Conservation (phyloP, 345 rosid species). For the Limnanthes douglasii region DNA sequence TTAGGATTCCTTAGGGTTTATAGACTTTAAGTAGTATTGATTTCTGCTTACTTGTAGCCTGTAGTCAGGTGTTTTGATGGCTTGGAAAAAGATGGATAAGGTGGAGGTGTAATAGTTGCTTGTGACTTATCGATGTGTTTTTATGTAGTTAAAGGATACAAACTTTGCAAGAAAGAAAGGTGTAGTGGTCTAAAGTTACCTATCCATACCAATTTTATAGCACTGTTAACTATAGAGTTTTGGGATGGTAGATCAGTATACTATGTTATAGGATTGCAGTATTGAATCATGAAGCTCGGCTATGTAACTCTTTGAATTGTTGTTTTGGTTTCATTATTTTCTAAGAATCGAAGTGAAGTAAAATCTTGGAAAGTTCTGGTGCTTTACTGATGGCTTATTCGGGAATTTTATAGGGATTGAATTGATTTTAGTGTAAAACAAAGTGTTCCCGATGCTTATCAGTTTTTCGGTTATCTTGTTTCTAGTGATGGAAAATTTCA, state of each 20-base stretch:
- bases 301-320: background rate
- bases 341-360: background rate
- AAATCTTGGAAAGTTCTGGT: conserved; percentile 1
- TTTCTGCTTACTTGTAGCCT: conserved; percentile 2
- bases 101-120: background rate
- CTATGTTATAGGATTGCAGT: too few relatives aligned
- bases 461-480: conserved; percentile 1
- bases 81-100: background rate
- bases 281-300: too few relatives aligned
- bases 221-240: too few relatives aligned
- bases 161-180: too few relatives aligned
- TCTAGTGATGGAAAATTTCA: conserved; percentile 75
- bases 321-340: conserved; percentile 4
- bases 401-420: too few relatives aligned
- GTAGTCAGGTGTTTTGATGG: background rate
- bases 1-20: background rate
- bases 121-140: background rate
- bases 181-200: too few relatives aligned
- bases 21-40: background rate
- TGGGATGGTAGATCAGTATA: too few relatives aligned
- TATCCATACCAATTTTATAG: too few relatives aligned
- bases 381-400: too few relatives aligned
- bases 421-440: too few relatives aligned
- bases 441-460: background rate
- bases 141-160: too few relatives aligned